A percentile compares a stretch with the other conserved stretches of the same genome.
These are phyloP conservation scores for Stipa capillata DNA, from an alignment of 176 grass and related monocot species.

Conservation along the genomic window DNA sequence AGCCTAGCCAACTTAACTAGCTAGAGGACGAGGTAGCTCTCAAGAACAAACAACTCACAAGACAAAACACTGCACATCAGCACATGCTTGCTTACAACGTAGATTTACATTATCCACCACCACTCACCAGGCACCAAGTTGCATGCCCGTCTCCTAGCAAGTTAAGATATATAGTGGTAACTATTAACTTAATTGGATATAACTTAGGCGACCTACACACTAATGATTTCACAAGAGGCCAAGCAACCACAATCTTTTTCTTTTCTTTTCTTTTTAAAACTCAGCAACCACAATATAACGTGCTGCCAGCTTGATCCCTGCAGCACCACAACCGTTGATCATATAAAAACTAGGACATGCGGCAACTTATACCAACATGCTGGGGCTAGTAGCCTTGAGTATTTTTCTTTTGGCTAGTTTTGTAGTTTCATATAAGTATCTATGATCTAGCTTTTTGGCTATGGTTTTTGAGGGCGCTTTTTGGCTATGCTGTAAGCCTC, in stretches of 20 bases:
- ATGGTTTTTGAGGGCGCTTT: too few species aligned
- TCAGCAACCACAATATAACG: conserved; percentile 30
- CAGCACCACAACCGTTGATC: conserved; percentile 16
- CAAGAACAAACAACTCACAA: background rate
- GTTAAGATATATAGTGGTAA: background rate
- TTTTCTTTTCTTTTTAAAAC: background rate
- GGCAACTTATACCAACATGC: conserved; percentile 26
- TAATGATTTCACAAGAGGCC: conserved; percentile 24
- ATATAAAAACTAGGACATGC: conserved; percentile 24
- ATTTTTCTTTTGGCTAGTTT: background rate
- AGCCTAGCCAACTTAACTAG: background rate
- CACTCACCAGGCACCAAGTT: conserved; percentile 3
- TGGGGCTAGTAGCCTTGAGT: background rate
- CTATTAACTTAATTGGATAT: background rate
- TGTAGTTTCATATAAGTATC: background rate
- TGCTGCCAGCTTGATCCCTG: conserved; percentile 47
- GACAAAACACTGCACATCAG: background rate
- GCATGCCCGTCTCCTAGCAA: background rate
- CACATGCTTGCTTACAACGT: background rate
- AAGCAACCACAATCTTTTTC: too few species aligned
- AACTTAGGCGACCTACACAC: background rate
- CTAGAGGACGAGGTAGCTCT: background rate
- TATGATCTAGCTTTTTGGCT: background rate
- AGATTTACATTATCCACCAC: conserved; percentile 4
- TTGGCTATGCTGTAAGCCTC: background rate